These are phyloP conservation scores for Macrotyloma uniflorum DNA, from an alignment of 306 rosid species.

Conservation along the genomic window DNA sequence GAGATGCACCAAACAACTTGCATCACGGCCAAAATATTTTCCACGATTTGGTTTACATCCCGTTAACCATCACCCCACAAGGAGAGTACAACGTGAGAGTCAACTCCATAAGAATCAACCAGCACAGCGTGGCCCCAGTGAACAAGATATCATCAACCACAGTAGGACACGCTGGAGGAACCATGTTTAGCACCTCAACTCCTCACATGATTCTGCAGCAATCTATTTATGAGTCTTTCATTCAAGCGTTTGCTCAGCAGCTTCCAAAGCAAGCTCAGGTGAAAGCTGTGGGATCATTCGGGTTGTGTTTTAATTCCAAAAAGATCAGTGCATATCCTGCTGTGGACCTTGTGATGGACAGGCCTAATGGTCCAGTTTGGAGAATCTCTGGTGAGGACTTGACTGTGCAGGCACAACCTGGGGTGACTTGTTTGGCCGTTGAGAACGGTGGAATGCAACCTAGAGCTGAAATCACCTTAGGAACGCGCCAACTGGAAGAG, in stretches of 20 bases:
- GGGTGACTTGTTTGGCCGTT: slow-evolving; percentile 54
- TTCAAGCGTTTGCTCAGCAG: slow-evolving; percentile 31
- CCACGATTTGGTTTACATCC: slow-evolving; percentile 39
- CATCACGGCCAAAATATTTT: slow-evolving; percentile 25
- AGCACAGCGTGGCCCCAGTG: slow-evolving; percentile 31
- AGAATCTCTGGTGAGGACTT: slow-evolving; percentile 46
- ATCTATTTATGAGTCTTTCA: slow-evolving; percentile 37
- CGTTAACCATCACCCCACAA: slow-evolving; percentile 38
- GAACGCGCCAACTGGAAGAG: slow-evolving; percentile 54
- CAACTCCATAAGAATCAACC: slow-evolving; percentile 45
- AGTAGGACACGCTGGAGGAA: not conserved
- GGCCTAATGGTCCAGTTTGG: slow-evolving; percentile 37
- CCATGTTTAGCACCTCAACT: slow-evolving; percentile 50
- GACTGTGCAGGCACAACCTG: slow-evolving; percentile 40
- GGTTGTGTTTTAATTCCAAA: slow-evolving; percentile 44
- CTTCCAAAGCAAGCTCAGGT: slow-evolving; percentile 29
- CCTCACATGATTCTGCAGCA: slow-evolving; percentile 53
- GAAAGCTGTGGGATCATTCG: slow-evolving; percentile 53
- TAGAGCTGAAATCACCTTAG: slow-evolving; percentile 40
- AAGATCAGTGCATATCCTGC: slow-evolving; percentile 4
- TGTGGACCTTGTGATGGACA: slow-evolving; percentile 52
- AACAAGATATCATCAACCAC: not conserved
- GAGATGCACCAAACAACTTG: slow-evolving; percentile 39
- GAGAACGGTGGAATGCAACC: slow-evolving; percentile 54
- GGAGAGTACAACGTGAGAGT: slow-evolving; percentile 55